Evolutionary conservation across 106 monocot genomes (phyloP).

Genomic region (Dendrobium huoshanense): DNA sequence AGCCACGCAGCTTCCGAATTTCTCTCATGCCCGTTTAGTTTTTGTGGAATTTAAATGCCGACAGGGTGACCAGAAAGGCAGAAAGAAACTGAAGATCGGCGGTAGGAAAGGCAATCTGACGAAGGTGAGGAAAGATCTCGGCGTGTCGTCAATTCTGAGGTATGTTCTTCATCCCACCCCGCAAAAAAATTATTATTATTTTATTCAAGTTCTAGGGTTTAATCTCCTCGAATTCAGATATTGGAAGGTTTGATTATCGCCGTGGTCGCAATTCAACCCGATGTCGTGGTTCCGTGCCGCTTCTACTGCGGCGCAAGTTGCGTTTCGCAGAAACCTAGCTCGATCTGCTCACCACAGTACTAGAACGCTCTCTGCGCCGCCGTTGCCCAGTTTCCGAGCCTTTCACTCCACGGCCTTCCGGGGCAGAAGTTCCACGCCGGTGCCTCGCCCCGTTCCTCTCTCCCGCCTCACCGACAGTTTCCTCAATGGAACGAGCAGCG

Average conservation of each 20-base stretch:
- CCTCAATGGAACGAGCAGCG: conserved; percentile 81
- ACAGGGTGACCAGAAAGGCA: not conserved
- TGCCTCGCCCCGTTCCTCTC: conserved; percentile 65
- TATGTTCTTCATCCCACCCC: too few relatives aligned
- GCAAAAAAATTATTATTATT: not conserved
- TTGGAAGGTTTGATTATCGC: not conserved
- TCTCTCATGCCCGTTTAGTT: too few relatives aligned
- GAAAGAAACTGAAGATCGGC: not conserved
- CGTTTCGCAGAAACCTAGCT: conserved; percentile 31
- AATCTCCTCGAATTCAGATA: not conserved
- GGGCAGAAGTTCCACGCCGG: conserved; percentile 34
- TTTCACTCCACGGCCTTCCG: conserved; percentile 37
- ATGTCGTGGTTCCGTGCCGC: conserved; percentile 70
- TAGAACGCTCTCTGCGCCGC: conserved; percentile 2
- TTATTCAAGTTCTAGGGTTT: not conserved
- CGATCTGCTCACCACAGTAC: conserved; percentile 24
- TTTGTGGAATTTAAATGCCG: too few relatives aligned
- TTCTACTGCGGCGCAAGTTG: conserved; percentile 20
- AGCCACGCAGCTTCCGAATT: too few relatives aligned
- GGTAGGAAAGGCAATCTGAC: not conserved
- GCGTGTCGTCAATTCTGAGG: too few relatives aligned
- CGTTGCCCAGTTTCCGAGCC: conserved; percentile 6
- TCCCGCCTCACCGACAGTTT: conserved; percentile 80
- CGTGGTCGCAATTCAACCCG: not conserved
- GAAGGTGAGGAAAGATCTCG: not conserved